Conservation (phyloP, 2,329 filamentous ascomycete species). For the Leptographium lundbergii region DNA sequence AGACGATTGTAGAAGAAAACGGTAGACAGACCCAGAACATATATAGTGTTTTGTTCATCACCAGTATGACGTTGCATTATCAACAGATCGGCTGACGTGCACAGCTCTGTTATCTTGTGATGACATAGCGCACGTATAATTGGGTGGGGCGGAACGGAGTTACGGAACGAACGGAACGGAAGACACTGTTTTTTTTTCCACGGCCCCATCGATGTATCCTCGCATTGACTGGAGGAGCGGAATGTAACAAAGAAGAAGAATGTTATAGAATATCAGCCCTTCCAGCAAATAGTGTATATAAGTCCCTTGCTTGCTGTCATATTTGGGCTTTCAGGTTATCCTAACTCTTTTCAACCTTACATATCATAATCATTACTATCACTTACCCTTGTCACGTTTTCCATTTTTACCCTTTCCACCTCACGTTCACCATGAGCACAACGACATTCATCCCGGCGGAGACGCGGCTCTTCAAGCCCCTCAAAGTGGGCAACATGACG, state of each 20-base stretch:
- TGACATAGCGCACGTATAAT: background rate
- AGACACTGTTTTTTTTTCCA: background rate
- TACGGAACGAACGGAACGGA: background rate
- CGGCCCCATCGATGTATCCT: background rate
- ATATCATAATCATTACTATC: too few relatives aligned
- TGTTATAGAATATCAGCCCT: background rate
- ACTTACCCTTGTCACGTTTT: too few relatives aligned
- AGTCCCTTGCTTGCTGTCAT: background rate
- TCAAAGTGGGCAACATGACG: conserved; percentile 4
- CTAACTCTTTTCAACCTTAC: too few relatives aligned
- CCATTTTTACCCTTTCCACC: background rate
- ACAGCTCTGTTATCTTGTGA: too few relatives aligned
- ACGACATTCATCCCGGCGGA: background rate
- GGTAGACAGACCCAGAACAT: too few relatives aligned
- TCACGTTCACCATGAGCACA: background rate
- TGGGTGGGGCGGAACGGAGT: background rate
- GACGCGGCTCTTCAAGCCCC: conserved; percentile 7
- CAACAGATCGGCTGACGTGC: background rate
- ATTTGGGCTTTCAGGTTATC: too few relatives aligned
- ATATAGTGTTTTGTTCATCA: too few relatives aligned
- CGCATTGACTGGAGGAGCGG: background rate
- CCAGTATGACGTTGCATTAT: background rate
- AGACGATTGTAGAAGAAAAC: too few relatives aligned
- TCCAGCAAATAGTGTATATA: background rate
- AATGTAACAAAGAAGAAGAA: background rate